Percentiles rank a stretch among this genome's conserved stretches.
These are phyloP conservation scores for Corymbia citriodora DNA, from an alignment of 441 rosid species.

Conservation along the genomic window DNA sequence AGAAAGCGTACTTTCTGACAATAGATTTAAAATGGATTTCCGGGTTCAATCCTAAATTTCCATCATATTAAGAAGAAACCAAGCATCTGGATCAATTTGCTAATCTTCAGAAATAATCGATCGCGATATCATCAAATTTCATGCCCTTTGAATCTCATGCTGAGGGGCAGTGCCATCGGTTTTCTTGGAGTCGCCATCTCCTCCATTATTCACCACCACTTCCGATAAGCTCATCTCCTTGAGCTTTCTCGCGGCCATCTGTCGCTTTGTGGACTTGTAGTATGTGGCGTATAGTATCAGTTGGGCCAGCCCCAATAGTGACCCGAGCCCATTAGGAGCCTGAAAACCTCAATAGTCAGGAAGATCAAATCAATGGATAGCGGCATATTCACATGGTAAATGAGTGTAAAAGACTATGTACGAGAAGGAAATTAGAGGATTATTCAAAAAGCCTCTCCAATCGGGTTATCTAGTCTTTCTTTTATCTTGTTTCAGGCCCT, in stretches of 20 bases:
- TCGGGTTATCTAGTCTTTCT: neutral
- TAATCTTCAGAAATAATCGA: neutral
- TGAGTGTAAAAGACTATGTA: neutral
- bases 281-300: slow-evolving; percentile 7
- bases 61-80: neutral
- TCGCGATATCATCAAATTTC: neutral
- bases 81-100: neutral
- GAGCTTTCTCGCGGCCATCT: neutral
- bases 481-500: neutral
- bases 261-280: slow-evolving; percentile 7
- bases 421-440: neutral
- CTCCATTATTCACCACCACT: neutral
- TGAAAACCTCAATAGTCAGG: neutral
- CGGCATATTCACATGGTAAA: neutral
- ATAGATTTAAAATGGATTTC: neutral
- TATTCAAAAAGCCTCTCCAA: neutral
- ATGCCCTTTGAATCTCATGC: neutral
- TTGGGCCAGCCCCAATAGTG: slow-evolving; percentile 13
- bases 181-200: neutral
- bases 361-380: neutral
- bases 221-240: slow-evolving; percentile 8
- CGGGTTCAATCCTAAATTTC: neutral
- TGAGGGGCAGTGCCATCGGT: neutral
- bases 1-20: neutral
- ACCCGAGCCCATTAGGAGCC: slow-evolving; percentile 17